Percentiles rank a stretch among this genome's conserved stretches.
Conservation (phyloP, 2,329 filamentous ascomycete genomes). For the Botrytis galanthina region DNA sequence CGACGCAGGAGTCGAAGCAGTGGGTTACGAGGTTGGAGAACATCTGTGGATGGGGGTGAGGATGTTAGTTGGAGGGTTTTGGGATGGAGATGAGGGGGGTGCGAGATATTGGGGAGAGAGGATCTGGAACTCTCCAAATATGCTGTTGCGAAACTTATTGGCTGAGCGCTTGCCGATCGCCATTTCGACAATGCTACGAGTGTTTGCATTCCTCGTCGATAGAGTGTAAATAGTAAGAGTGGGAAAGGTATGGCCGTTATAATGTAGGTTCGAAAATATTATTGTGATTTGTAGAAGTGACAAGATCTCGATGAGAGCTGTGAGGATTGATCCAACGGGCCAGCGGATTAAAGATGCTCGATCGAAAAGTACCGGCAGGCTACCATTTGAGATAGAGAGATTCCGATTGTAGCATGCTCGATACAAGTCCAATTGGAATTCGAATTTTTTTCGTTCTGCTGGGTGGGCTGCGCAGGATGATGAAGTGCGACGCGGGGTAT, state of each 20-base stretch:
- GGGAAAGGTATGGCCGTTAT: no score
- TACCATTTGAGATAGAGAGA: neutral
- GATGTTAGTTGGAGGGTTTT: neutral
- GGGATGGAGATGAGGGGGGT: neutral
- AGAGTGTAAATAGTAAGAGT: no score
- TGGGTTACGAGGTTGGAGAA: slow-evolving; percentile 70
- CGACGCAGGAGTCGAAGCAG: slow-evolving; percentile 97
- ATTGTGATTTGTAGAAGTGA: neutral
- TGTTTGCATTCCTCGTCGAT: no score
- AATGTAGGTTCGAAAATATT: neutral
- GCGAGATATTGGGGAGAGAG: neutral
- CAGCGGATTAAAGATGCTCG: neutral
- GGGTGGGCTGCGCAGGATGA: neutral
- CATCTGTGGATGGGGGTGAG: slow-evolving; percentile 43
- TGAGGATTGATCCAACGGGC: neutral
- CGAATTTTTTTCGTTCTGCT: neutral
- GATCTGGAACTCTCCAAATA: neutral
- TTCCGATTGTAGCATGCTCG: neutral
- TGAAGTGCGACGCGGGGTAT: neutral
- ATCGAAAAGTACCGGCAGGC: neutral
- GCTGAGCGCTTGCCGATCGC: neutral
- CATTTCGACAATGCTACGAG: neutral
- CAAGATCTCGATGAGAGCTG: neutral
- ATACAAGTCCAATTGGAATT: neutral
- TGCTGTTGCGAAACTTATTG: neutral